Evolutionary conservation across 495 filamentous ascomycete species (phyloP), one percentile per base, ranked within the genome.

Genomic region (Tuber microsphaerosporum): DNA sequence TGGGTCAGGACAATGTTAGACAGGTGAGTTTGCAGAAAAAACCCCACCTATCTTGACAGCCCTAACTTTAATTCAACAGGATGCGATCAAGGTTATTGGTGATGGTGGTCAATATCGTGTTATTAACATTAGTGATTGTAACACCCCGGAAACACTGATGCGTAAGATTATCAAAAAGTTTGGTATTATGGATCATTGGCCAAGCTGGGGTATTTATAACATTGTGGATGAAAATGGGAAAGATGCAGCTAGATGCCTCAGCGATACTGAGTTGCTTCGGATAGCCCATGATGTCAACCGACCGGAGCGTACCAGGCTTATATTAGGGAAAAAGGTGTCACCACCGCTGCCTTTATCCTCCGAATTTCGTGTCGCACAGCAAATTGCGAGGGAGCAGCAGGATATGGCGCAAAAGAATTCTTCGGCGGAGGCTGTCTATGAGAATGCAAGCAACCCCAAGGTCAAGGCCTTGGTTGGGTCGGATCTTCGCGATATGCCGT

Each of bases 91-190:
- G 73, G 92, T 98, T 51, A 97, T 98, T 80, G 97, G 94, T 76
- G 92, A 90, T 42, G 93, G 91, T 68, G 92, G 93, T n/a, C 90
- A 92, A 74, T 97, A 93, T 44, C 94, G 94, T 83, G 93, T 97
- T 10, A 88, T 98, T 73, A 92, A 93, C 82, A 91, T 98, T 71
- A 91, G 92, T 73, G 92, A 91, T 77, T 97, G 93, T 87, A 93
- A 90, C 81, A 96, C 91, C 2, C 89, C 92, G 45, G 95, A 98
- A 77, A 93, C 97, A 74, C 91, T 99, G 72, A 92, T 97, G 84
- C 86, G 92, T 41, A 90, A 90, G 75, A 94, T 94, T 2, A 84
- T 97, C 37, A 90, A 89, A 78, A 98, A 98, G 82, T 91, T 97
- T 75, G 87, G 86, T 45, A 82, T 86, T 42, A 82, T 81, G 51